Conservation (phyloP, 1,284 basidiomycete species). For the Golubevia pallescens region DNA sequence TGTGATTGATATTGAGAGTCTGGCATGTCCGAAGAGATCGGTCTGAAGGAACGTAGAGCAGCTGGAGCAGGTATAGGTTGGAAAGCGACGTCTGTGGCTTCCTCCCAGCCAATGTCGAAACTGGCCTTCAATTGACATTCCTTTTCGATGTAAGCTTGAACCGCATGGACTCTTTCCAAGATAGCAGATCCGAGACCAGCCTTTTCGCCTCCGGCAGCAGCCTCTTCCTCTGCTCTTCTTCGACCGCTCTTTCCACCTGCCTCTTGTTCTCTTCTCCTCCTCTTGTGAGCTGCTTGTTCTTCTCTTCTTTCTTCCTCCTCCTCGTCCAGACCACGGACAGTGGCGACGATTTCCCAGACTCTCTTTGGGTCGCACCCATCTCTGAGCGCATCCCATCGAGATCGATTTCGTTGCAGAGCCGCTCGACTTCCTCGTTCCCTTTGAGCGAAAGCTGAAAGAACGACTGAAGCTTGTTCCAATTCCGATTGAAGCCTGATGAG, state of each 20-base stretch:
- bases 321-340: constrained; percentile 46
- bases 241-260: too few relatives aligned
- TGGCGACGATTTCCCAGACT: constrained; percentile 45
- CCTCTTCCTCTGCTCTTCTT: constrained; percentile 9
- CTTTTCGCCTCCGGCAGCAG: neutral
- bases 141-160: constrained; percentile 58
- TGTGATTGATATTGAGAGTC: neutral
- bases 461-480: constrained; percentile 39
- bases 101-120: constrained; percentile 55
- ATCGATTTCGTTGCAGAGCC: constrained; percentile 30
- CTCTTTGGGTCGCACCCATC: constrained; percentile 51
- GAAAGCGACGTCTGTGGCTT: constrained; percentile 53
- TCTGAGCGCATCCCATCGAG: constrained; percentile 42
- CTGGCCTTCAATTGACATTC: constrained; percentile 47
- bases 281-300: neutral
- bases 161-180: constrained; percentile 49
- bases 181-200: constrained; percentile 32
- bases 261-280: neutral
- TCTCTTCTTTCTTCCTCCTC: constrained; percentile 26
- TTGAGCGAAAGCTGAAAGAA: constrained; percentile 48
- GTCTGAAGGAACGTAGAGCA: constrained; percentile 47
- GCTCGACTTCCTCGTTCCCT: constrained; percentile 55
- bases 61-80: constrained; percentile 45
- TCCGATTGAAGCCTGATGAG: constrained; percentile 55
- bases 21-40: constrained; percentile 41